A percentile compares a stretch with the other conserved stretches of the same genome.
These are phyloP conservation scores for Talaromyces sp. DNA, from an alignment of 2,329 filamentous ascomycete genomes.

Conservation along the genomic window DNA sequence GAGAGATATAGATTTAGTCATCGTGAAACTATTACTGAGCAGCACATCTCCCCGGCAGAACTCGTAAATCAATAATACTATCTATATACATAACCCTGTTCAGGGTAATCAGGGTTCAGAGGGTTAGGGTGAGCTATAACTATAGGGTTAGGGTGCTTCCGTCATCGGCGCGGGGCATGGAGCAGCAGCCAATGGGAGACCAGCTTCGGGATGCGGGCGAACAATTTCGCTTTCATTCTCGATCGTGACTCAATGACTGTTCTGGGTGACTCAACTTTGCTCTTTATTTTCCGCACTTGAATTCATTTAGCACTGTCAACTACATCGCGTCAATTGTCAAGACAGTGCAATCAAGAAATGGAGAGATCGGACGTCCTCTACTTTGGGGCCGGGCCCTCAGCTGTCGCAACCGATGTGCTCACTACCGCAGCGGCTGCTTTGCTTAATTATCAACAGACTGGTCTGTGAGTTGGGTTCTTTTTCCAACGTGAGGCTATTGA, in stretches of 20 bases:
- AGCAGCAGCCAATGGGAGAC: not conserved
- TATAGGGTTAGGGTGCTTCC: slow-evolving; percentile 3
- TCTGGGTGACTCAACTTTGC: slow-evolving; percentile 5
- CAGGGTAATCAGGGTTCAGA: no score
- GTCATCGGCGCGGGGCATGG: slow-evolving; percentile 9
- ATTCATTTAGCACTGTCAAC: not conserved
- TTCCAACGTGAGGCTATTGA: not conserved
- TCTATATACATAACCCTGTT: not conserved
- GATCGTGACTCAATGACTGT: slow-evolving; percentile 5
- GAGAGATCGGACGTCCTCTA: slow-evolving; percentile 69
- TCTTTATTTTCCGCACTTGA: not conserved
- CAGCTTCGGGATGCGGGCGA: slow-evolving; percentile 5
- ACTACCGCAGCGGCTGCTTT: slow-evolving; percentile 72
- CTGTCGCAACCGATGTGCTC: slow-evolving; percentile 75
- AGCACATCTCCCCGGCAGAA: not conserved
- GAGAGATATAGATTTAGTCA: no score
- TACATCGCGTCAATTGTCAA: not conserved
- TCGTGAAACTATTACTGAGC: not conserved
- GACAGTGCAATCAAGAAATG: slow-evolving; percentile 3
- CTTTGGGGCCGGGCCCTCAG: slow-evolving; percentile 88
- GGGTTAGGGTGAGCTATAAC: not conserved
- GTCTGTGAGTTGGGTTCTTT: slow-evolving; percentile 47
- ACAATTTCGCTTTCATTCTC: not conserved
- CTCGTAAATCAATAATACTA: not conserved
- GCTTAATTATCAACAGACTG: slow-evolving; percentile 74